A percentile compares a stretch with the other conserved stretches of the same genome.
Evolutionary conservation across 2,329 filamentous ascomycete species (phyloP).

Genomic region (Xylariomycetidae sp.): DNA sequence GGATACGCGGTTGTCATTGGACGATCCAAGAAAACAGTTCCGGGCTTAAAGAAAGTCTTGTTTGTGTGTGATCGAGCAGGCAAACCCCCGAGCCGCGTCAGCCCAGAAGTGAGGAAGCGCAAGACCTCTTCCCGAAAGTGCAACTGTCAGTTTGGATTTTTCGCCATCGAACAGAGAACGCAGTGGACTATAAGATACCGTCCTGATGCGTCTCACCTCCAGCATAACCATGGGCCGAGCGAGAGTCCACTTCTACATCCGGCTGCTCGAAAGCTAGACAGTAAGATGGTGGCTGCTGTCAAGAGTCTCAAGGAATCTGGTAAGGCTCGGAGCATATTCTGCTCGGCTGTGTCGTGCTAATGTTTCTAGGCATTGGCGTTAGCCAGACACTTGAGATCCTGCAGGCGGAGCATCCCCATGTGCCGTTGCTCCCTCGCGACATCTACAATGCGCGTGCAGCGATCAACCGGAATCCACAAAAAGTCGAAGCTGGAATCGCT

Average conservation of each 20-base stretch:
- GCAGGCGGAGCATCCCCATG: conserved; percentile 57
- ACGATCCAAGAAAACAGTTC: conserved; percentile 61
- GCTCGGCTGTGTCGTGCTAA: conserved; percentile 23
- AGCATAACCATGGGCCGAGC: conserved; percentile 60
- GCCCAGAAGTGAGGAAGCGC: conserved; percentile 56
- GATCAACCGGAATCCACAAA: conserved; percentile 59
- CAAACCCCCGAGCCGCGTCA: conserved; percentile 56
- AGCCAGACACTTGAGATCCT: conserved; percentile 61
- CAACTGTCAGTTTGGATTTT: conserved; percentile 64
- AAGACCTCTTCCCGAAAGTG: conserved; percentile 65
- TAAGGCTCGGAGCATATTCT: conserved; percentile 32
- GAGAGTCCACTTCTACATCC: conserved; percentile 62
- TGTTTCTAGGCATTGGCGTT: conserved; percentile 51
- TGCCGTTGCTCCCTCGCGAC: conserved; percentile 56
- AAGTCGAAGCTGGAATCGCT: conserved; percentile 52
- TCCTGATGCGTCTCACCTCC: conserved; percentile 50
- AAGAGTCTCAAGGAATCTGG: conserved; percentile 61
- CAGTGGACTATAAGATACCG: conserved; percentile 63
- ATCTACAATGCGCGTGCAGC: conserved; percentile 64
- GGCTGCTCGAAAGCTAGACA: conserved; percentile 59
- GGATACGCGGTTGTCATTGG: conserved; percentile 65
- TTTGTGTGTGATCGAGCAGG: conserved; percentile 62
- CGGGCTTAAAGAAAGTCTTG: conserved; percentile 60
- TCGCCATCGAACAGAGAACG: conserved; percentile 60
- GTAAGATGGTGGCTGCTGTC: conserved; percentile 61